Evolutionary conservation across 192 early-diverging fungal species (phyloP).

Genomic region (Phycomyces blakesleeanus): DNA sequence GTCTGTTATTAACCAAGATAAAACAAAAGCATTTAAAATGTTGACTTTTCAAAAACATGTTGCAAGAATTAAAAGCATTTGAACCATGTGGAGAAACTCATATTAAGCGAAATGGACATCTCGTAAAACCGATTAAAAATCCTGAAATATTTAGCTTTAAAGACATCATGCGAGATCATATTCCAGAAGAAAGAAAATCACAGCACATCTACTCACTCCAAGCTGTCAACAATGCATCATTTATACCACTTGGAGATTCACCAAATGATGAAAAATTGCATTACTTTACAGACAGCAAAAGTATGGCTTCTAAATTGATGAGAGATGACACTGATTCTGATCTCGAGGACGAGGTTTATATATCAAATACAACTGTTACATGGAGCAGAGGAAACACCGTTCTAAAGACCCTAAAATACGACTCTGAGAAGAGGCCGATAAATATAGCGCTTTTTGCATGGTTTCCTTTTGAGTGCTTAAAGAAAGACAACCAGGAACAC

Average conservation of each 20-base stretch:
- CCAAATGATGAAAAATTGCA: too few species aligned
- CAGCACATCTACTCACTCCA: too few species aligned
- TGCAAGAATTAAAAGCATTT: not conserved
- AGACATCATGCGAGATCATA: too few species aligned
- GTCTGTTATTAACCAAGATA: not conserved
- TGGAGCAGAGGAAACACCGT: constrained; percentile 7
- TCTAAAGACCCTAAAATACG: not conserved
- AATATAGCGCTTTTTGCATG: constrained; percentile 12
- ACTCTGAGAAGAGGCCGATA: not conserved
- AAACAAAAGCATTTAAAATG: not conserved
- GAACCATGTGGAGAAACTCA: not conserved
- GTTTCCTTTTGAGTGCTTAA: not conserved
- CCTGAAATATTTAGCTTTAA: too few species aligned
- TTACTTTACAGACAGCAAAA: too few species aligned
- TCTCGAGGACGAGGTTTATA: constrained; percentile 12
- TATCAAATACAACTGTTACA: constrained; percentile 2
- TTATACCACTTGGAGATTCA: too few species aligned
- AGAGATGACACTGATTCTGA: not conserved
- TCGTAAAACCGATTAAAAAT: not conserved
- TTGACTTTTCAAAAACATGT: not conserved
- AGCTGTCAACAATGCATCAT: too few species aligned
- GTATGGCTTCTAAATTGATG: not conserved
- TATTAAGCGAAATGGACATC: not conserved
- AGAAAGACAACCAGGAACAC: too few species aligned
- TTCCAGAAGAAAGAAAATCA: too few species aligned